phyloP scores from a whole-genome alignment of 495 filamentous ascomycete genomes.

The Friedmanniomyces simplex region DNA sequence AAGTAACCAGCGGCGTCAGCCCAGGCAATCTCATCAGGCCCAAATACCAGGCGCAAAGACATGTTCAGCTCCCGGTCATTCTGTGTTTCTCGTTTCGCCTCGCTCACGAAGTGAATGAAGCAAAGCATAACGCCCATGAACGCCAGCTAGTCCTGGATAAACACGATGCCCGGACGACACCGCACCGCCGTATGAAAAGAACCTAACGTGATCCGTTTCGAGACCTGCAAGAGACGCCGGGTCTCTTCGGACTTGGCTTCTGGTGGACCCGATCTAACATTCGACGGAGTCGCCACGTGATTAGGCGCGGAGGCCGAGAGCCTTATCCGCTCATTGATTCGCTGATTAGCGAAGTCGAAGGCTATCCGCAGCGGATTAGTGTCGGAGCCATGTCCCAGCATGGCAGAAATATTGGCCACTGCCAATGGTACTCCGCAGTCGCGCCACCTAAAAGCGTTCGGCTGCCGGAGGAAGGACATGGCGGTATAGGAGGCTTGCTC shows the following conservation, averaged over 20 bases:
- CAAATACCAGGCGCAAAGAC: constrained; percentile 12
- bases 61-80: constrained; percentile 15
- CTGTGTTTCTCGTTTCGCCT: constrained; percentile 40
- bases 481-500: constrained; percentile 50
- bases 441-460: constrained; percentile 39
- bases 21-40: constrained; percentile 59
- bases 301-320: background rate
- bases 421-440: constrained; percentile 49
- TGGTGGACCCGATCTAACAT: background rate
- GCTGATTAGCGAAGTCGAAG: constrained; percentile 18
- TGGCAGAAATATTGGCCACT: constrained; percentile 42
- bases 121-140: constrained; percentile 58
- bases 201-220: too few relatives aligned
- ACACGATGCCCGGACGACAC: constrained; percentile 51
- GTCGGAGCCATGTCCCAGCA: constrained; percentile 52
- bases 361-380: constrained; percentile 32
- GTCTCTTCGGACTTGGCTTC: constrained; percentile 12
- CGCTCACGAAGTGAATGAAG: constrained; percentile 52
- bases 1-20: constrained; percentile 49
- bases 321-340: background rate
- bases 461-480: constrained; percentile 34
- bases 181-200: constrained; percentile 46
- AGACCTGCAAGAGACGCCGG: constrained; percentile 13
- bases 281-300: too few relatives aligned
- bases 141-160: constrained; percentile 58